Base-by-base conservation (phyloP, 2,329 filamentous ascomycete species). In the Neospermospora avenae region DNA sequence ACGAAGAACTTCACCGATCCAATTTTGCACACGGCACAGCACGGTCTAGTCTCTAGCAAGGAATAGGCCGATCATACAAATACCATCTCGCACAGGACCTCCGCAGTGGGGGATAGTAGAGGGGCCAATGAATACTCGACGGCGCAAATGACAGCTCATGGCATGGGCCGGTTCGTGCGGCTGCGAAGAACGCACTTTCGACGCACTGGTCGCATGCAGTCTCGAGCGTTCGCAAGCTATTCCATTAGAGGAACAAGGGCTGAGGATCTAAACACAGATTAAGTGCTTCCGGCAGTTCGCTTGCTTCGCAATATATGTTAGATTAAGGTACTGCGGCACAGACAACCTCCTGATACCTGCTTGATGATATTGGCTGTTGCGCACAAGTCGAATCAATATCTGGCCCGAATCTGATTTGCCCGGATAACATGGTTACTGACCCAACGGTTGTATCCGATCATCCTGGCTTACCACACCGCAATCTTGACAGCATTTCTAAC, bases 1-100 rank as follows among this genome's bases (percentile, higher is more conserved):
- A 39, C 13, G 37, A 39, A 13, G 24, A 28, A 37, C n/a, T n/a
- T n/a, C 25, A 24, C 48, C 48, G 56, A 53, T 53, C 41, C 42
- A 58, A 53, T 45, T 53, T 44, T 58, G 56, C 48, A 35, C 56
- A 39, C 56, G 56, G 56, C 56, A 58, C 45, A 46, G 37, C 45
- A 18, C 22, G 28, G 53, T 46, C 41, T 20, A 16, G 11, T 41
- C 7, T 34, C 22, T 46, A 14, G 41, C 39, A 44, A 34, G 37
- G 48, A 11, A n/a, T 22, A 25, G 39, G 56, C 25, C 44, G 56
- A 58, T 58, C 56, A 45, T 44, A 53, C 37, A 55, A 42, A 39
- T 53, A 34, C 22, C 49, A 53, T 28, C 35, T 18, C 13, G 16
- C 28, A 10, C 25, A 49, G 46, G 46, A 35, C 46, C 25, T 49